A percentile compares a stretch with the other conserved stretches of the same genome.
phyloP scores from a whole-genome alignment of 2,329 filamentous ascomycete genomes.

The Aspergillus chevalieri region DNA sequence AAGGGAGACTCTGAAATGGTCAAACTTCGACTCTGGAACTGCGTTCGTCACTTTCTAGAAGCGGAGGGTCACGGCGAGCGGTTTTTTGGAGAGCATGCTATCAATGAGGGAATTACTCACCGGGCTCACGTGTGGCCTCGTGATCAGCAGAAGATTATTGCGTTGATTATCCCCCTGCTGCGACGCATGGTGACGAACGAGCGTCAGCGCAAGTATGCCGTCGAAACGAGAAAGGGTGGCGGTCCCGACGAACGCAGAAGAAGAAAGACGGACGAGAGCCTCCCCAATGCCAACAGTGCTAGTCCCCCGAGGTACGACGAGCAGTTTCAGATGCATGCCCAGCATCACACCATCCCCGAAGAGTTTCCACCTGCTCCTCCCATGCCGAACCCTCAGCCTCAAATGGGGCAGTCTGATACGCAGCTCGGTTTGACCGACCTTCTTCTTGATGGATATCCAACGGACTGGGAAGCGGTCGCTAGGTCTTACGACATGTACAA shows the following conservation, averaged over 20 bases:
- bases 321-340: slow-evolving; percentile 25
- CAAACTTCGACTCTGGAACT: slow-evolving; percentile 52
- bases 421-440: slow-evolving; percentile 32
- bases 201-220: slow-evolving; percentile 52
- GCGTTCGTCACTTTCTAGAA: slow-evolving; percentile 50
- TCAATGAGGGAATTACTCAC: slow-evolving; percentile 33
- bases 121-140: slow-evolving; percentile 48
- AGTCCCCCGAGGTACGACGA: slow-evolving; percentile 22
- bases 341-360: slow-evolving; percentile 17
- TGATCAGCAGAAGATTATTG: slow-evolving; percentile 51
- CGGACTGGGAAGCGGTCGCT: slow-evolving; percentile 33
- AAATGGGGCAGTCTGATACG: slow-evolving; percentile 15
- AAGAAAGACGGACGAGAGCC: slow-evolving; percentile 30
- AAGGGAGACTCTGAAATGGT: slow-evolving; percentile 53
- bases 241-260: slow-evolving; percentile 32
- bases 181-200: slow-evolving; percentile 57
- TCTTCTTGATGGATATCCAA: slow-evolving; percentile 32
- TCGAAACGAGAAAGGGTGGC: slow-evolving; percentile 49
- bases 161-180: slow-evolving; percentile 52
- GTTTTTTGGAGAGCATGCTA: slow-evolving; percentile 46
- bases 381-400: slow-evolving; percentile 17
- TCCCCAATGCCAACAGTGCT: slow-evolving; percentile 21
- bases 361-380: slow-evolving; percentile 14
- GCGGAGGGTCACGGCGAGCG: slow-evolving; percentile 46
- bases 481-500: slow-evolving; percentile 36